A percentile compares a stretch with the other conserved stretches of the same genome.
phyloP scores from a whole-genome alignment of 352 stramenopile species.

The Phytophthora vignae region DNA sequence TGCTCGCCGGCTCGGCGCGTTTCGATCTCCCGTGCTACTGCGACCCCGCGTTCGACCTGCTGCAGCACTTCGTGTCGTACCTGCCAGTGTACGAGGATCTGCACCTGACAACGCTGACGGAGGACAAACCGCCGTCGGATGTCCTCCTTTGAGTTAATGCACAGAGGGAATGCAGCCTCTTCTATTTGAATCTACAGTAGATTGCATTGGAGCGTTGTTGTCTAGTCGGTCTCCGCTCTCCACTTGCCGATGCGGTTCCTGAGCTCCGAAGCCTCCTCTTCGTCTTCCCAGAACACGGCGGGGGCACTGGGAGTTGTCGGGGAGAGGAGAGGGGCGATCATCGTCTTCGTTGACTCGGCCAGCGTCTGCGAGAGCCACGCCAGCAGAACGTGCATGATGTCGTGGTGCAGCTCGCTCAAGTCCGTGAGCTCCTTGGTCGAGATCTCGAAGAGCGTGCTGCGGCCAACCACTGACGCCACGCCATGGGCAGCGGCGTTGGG shows the following conservation, averaged over 20 bases:
- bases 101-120: slow-evolving; percentile 41
- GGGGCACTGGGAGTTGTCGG: slow-evolving; percentile 28
- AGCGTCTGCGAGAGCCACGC: slow-evolving; percentile 59
- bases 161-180: not conserved
- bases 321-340: slow-evolving; percentile 71
- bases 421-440: slow-evolving; percentile 24
- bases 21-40: slow-evolving; percentile 43
- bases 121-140: slow-evolving; percentile 22
- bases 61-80: slow-evolving; percentile 63
- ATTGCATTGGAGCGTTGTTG: not conserved
- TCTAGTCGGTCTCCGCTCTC: slow-evolving; percentile 64
- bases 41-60: slow-evolving; percentile 49
- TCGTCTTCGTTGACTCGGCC: slow-evolving; percentile 60
- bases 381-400: slow-evolving; percentile 88
- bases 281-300: slow-evolving; percentile 43
- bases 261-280: slow-evolving; percentile 43
- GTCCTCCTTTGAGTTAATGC: slow-evolving; percentile 9
- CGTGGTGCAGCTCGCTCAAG: slow-evolving; percentile 64
- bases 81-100: slow-evolving; percentile 74
- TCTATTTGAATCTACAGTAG: slow-evolving; percentile 20
- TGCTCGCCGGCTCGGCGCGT: slow-evolving; percentile 49
- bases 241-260: slow-evolving; percentile 51
- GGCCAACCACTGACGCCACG: not conserved
- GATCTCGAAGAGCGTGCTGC: slow-evolving; percentile 1
- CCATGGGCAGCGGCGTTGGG: not conserved